Base-by-base conservation (phyloP, 1,139 yeast genomes). In the Diutina rugosa region DNA sequence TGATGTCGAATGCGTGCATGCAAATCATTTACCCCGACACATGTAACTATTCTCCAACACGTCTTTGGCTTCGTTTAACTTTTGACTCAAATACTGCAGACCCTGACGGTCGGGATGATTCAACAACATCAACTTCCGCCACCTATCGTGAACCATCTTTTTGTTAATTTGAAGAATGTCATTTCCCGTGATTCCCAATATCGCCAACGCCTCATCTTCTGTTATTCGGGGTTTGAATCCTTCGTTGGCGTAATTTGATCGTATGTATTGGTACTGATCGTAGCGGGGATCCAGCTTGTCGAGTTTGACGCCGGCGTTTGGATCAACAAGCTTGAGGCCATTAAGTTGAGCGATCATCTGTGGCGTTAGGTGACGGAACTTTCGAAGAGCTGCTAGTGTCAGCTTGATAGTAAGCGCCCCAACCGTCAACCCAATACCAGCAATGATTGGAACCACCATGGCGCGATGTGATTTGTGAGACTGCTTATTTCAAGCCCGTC, bases 41-140 rank as follows among this genome's bases (percentile, higher is more conserved):
- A 79, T 64, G 64, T 79, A 80, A 64, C 87, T 81, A 58, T 73
- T 72, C 56, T 84, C 88, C 56, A 87, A 69, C 1, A 85, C 67
- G 53, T 84, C 89, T 61, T 81, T 82, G 1, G 95, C 95, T 65
- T 83, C 85, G 66, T 88, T 87, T 59, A 88, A 82, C 65, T 87
- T 85, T 74, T 83, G 82, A 2, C 89, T 84, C 55, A 87, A 61
- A 63, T 82, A 87, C 56, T 80, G 78, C 61, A 90, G 83, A 0
- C 96, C 96, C 6, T 87, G 84, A 61, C 77, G 78, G 66, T 87
- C 96, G 0, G 96, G 95, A 65, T 87, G 96, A 58, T 76, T 88
- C 56, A 73, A 63, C 56, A 85, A 72, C 87, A 87, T 86, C 62
- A 84, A 73, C 56, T 71, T 72, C 57, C 93, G 72, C 66, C 87